These are phyloP conservation scores for Heterobasidion occidentale DNA, from an alignment of 1,284 basidiomycete species.

Conservation along the genomic window DNA sequence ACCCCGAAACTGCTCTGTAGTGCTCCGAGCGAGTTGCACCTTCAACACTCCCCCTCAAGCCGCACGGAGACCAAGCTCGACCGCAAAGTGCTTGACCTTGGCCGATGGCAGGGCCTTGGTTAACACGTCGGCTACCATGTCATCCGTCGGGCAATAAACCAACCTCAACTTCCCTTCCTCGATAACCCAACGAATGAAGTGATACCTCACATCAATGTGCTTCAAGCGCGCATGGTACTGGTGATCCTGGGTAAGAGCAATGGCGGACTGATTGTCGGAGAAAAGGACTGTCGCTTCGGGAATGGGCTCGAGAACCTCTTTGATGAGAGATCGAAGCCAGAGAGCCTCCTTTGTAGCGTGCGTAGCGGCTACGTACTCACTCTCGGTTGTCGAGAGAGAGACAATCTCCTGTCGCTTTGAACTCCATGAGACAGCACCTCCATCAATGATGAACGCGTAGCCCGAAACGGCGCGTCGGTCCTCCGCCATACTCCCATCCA, in stretches of 20 bases:
- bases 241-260: neutral
- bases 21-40: no score
- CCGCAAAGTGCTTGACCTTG: neutral
- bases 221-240: conserved; percentile 1
- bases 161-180: neutral
- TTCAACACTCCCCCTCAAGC: no score
- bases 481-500: no score
- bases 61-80: no score
- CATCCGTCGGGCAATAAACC: neutral
- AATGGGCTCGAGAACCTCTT: conserved; percentile 2
- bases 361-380: conserved; percentile 20
- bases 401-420: conserved; percentile 16
- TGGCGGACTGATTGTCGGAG: neutral
- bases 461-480: conserved; percentile 5
- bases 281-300: neutral
- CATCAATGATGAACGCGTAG: conserved; percentile 11
- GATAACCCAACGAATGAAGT: neutral
- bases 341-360: conserved; percentile 14
- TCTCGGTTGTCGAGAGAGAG: conserved; percentile 17
- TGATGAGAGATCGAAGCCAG: conserved; percentile 14
- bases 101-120: neutral
- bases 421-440: conserved; percentile 14
- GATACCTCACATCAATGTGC: conserved; percentile 2
- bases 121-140: neutral
- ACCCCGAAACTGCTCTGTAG: no score